Base-by-base conservation (phyloP, 805 yeast genomes). In the Kodamaea nitidulidarum region DNA sequence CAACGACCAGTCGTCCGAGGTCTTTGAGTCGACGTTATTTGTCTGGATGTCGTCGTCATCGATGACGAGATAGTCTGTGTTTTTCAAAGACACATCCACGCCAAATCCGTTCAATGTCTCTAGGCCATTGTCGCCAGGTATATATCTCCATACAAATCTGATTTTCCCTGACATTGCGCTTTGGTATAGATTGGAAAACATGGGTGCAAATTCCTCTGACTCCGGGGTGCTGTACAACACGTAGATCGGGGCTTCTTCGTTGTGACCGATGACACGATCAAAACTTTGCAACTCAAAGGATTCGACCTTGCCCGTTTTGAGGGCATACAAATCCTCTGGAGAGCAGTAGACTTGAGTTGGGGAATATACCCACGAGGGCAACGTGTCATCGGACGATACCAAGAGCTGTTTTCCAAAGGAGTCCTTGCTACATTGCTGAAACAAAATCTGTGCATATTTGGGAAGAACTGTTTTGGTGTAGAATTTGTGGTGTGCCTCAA, bases 61-160 rank as follows among this genome's bases (percentile, higher is more conserved):
- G 35, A 80, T 70, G 2, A 73, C 85, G 18, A 80, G 63, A 43
- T 81, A 80, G 47, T 81, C 87, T 2, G 86, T 76, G 46, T 83
- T 65, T 49, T 84, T 84, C 43, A 84, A 51, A 1, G 80, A 73
- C 32, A 83, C 54, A 32, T 75, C 83, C 12, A 73, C 80, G 1
- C 88, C 93, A 56, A 78, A 87, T 0, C 91, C 93, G 7, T 70
- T 48, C 6, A 80, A 46, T 0, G 38, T 11, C 32, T 32, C 50
- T 10, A 14, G 41, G 12, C 17, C 10, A 9, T 14, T 10, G n/a
- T 18, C 12, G 5, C 20, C 32, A 1, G 11, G 32, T 9, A 77
- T 67, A 49, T 88, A 81, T 48, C 96, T 73, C 83, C 95, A 77
- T 2, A 81, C 75, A 55, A 86, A 84, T 35, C 84, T 71, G 18